phyloP scores from a whole-genome alignment of 2,329 filamentous ascomycete genomes.

The Neoscytalidium dimidiatum region DNA sequence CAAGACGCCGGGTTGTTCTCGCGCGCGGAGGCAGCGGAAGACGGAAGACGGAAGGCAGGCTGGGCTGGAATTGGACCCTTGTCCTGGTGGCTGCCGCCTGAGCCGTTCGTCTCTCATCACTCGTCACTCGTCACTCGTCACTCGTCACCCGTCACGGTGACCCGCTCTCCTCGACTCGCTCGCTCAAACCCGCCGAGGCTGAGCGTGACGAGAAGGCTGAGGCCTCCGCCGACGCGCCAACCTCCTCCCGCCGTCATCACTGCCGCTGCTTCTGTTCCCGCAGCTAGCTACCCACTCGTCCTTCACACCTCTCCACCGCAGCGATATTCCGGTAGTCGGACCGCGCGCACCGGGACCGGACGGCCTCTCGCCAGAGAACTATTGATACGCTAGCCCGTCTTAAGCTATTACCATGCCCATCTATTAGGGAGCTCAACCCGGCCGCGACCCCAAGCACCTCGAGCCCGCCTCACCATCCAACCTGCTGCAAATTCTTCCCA shows the following conservation, averaged over 20 bases:
- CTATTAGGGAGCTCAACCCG: neutral
- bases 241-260: constrained; percentile 3
- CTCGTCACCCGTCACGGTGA: neutral
- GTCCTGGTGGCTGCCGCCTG: neutral
- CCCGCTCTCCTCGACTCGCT: neutral
- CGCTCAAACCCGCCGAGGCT: neutral
- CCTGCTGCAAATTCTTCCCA: neutral
- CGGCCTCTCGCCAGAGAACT: neutral
- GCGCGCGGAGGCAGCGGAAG: neutral
- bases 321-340: neutral
- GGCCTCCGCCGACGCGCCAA: neutral
- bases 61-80: neutral
- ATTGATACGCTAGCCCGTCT: neutral
- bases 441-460: neutral
- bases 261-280: neutral
- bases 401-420: neutral
- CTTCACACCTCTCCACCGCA: neutral
- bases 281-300: neutral
- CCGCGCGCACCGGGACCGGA: neutral
- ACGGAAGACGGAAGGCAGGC: neutral
- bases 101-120: too few species aligned
- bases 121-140: too few species aligned
- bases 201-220: neutral
- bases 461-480: neutral
- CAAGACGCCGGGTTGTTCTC: neutral